Conservation (phyloP, 2,329 filamentous ascomycete species). For the Monosporascus sp. region DNA sequence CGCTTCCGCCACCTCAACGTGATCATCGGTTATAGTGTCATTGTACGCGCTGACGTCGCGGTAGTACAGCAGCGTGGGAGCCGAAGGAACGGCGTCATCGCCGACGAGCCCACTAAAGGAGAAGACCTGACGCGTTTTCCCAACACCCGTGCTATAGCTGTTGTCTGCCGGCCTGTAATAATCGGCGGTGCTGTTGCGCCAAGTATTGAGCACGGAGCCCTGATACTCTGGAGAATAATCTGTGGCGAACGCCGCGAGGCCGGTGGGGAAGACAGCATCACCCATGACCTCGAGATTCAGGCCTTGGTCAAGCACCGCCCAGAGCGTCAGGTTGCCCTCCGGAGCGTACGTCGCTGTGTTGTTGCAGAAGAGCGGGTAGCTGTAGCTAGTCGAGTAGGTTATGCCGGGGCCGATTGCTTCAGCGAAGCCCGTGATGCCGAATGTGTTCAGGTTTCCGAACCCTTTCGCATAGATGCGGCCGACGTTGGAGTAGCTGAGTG, state of each 20-base stretch:
- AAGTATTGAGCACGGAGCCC: conserved; percentile 38
- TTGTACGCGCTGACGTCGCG: conserved; percentile 41
- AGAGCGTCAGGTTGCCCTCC: conserved; percentile 41
- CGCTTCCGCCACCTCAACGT: background rate
- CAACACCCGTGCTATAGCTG: conserved; percentile 44
- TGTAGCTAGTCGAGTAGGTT: conserved; percentile 38
- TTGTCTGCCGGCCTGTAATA: conserved; percentile 45
- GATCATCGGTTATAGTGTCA: conserved; percentile 17
- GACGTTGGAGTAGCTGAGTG: conserved; percentile 48
- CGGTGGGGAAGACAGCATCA: conserved; percentile 47
- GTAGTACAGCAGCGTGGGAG: conserved; percentile 45
- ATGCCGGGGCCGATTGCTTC: conserved; percentile 20
- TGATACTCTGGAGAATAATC: conserved; percentile 17
- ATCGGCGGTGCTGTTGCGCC: conserved; percentile 50
- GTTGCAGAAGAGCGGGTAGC: conserved; percentile 57
- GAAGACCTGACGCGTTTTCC: conserved; percentile 52
- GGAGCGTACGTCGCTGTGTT: conserved; percentile 39
- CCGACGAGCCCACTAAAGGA: conserved; percentile 41
- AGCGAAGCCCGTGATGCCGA: conserved; percentile 38
- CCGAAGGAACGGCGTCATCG: conserved; percentile 10
- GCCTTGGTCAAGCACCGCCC: conserved; percentile 36
- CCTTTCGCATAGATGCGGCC: conserved; percentile 31
- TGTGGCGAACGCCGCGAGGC: conserved; percentile 50
- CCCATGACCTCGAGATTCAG: conserved; percentile 33
- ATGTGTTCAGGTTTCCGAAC: conserved; percentile 24